These are phyloP conservation scores for Aspergillus hiratsukae DNA, from an alignment of 2,329 filamentous ascomycete genomes.

Conservation along the genomic window DNA sequence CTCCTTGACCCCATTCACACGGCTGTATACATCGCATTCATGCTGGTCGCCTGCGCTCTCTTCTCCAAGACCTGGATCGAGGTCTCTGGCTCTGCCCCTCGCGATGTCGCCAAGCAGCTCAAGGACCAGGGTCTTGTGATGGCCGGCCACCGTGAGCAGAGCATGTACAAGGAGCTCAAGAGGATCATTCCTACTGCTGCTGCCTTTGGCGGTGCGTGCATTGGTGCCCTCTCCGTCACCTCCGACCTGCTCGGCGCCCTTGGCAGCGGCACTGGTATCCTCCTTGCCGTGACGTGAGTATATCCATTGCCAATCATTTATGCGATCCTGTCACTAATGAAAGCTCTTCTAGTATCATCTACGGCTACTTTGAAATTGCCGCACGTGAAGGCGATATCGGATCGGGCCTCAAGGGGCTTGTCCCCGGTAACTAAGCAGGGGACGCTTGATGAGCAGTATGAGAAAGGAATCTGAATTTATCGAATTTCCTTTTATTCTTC, in stretches of 20 bases:
- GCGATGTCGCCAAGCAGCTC: constrained; percentile 98
- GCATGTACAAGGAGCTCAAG: constrained; percentile 99
- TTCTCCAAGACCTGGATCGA: constrained; percentile 99
- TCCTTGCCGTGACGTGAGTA: constrained; percentile 95
- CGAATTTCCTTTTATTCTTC: constrained; percentile 24
- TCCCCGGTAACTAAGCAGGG: constrained; percentile 44
- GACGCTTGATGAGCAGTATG: constrained; percentile 30
- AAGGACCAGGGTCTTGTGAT: constrained; percentile 99
- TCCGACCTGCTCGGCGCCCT: constrained; percentile 95
- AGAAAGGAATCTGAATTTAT: constrained; percentile 21
- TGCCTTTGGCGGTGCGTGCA: constrained; percentile 97
- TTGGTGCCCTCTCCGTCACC: constrained; percentile 91
- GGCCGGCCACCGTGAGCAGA: constrained; percentile 98
- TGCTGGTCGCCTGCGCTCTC: constrained; percentile 94
- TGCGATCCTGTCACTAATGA: constrained; percentile 6
- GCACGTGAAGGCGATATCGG: constrained; percentile 95
- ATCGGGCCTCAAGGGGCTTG: constrained; percentile 65
- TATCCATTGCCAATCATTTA: background rate
- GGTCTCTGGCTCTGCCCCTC: constrained; percentile 93
- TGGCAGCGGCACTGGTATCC: constrained; percentile 93
- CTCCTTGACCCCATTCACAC: constrained; percentile 97
- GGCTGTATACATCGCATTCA: constrained; percentile 90
- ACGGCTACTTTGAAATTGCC: constrained; percentile 98
- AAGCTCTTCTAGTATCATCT: constrained; percentile 73
- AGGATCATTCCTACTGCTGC: constrained; percentile 97